Percentiles rank a stretch among this genome's conserved stretches.
These are phyloP conservation scores for Cutaneotrichosporon arboriforme DNA, from an alignment of 1,284 basidiomycete genomes.

Conservation along the genomic window DNA sequence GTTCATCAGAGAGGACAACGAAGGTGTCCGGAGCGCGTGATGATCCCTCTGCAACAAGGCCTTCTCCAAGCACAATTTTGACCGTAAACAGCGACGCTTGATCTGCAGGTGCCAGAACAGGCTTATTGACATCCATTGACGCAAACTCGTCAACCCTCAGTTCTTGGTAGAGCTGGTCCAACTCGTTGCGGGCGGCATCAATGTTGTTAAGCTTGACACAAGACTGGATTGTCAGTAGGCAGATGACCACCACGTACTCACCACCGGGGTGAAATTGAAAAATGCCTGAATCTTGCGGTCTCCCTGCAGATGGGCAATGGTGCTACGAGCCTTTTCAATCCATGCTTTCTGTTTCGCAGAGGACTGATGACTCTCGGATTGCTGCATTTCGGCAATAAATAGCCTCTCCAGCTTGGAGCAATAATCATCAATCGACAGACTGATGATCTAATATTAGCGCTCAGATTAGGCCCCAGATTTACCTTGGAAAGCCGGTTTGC, in stretches of 20 bases:
- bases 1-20: constrained; percentile 88
- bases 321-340: constrained; percentile 85
- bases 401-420: constrained; percentile 79
- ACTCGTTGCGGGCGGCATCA: constrained; percentile 77
- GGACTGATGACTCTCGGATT: constrained; percentile 28
- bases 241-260: too few relatives aligned
- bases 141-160: constrained; percentile 86
- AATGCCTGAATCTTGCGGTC: constrained; percentile 64
- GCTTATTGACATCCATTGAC: constrained; percentile 54
- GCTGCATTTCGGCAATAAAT: constrained; percentile 81
- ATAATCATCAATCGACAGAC: constrained; percentile 87
- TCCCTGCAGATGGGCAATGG: constrained; percentile 60
- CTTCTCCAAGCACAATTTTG: constrained; percentile 86
- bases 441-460: constrained; percentile 62
- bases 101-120: constrained; percentile 58
- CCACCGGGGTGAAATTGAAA: constrained; percentile 81
- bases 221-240: constrained; percentile 52
- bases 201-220: constrained; percentile 99
- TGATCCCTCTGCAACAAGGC: constrained; percentile 65
- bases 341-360: constrained; percentile 73
- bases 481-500: constrained; percentile 82
- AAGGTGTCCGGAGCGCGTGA: constrained; percentile 67
- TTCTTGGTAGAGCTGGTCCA: constrained; percentile 90
- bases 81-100: constrained; percentile 82
- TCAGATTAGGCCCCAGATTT: constrained; percentile 8